These are phyloP conservation scores for Spatholobus suberectus DNA, from an alignment of 306 rosid genomes.

Conservation along the genomic window DNA sequence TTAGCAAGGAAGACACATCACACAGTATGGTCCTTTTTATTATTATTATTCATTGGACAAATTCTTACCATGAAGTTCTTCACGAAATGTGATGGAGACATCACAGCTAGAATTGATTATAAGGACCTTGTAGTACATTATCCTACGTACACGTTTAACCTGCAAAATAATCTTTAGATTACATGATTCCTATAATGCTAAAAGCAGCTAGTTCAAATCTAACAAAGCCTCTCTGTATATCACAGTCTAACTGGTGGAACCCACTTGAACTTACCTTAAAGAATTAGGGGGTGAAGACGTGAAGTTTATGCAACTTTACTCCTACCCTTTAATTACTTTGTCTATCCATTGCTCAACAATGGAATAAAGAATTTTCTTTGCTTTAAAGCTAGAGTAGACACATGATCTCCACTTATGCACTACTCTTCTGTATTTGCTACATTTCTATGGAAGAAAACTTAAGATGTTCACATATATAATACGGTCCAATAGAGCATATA, in stretches of 20 bases:
- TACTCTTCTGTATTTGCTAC: slow-evolving; percentile 41
- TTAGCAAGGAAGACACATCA: not conserved
- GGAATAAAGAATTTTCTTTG: slow-evolving; percentile 54
- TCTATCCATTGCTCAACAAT: slow-evolving; percentile 34
- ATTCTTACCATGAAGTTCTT: slow-evolving; percentile 3
- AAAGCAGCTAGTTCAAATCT: slow-evolving; percentile 7
- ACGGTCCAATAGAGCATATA: slow-evolving; percentile 30
- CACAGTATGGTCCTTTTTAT: not conserved
- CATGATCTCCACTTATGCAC: slow-evolving; percentile 50
- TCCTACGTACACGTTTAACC: slow-evolving; percentile 1
- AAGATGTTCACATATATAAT: slow-evolving; percentile 42
- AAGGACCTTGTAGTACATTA: slow-evolving; percentile 1
- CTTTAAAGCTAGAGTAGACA: slow-evolving; percentile 67
- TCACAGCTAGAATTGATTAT: slow-evolving; percentile 17
- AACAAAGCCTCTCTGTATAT: not conserved
- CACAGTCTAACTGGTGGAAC: slow-evolving; percentile 40
- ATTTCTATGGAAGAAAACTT: slow-evolving; percentile 22
- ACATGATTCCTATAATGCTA: not conserved
- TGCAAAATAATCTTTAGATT: not conserved
- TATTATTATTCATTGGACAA: not conserved
- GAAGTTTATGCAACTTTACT: slow-evolving; percentile 52
- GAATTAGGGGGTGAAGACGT: not conserved
- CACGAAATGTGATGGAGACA: slow-evolving; percentile 36
- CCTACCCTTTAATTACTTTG: slow-evolving; percentile 49
- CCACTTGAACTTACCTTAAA: slow-evolving; percentile 45